A percentile compares a stretch with the other conserved stretches of the same genome.
phyloP scores from a whole-genome alignment of 1,139 yeast genomes.

The Geotrichum phurueaensis region DNA sequence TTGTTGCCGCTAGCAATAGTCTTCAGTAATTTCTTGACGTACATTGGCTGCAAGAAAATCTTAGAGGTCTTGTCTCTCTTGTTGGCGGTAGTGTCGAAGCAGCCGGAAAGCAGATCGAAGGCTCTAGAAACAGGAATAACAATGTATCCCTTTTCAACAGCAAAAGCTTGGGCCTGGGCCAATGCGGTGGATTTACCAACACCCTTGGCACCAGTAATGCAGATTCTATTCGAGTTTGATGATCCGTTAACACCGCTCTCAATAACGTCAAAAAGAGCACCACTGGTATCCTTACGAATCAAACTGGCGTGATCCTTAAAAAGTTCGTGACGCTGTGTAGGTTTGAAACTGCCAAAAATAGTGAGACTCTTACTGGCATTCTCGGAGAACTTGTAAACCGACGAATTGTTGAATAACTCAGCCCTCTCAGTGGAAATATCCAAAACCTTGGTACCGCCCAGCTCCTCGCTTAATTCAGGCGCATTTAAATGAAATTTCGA shows the following conservation, averaged over 20 bases:
- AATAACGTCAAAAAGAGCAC: slow-evolving; percentile 31
- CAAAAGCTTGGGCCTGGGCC: slow-evolving; percentile 65
- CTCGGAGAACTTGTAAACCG: slow-evolving; percentile 25
- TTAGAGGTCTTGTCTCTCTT: slow-evolving; percentile 31
- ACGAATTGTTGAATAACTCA: slow-evolving; percentile 14
- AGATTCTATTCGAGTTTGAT: slow-evolving; percentile 45
- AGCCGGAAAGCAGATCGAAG: slow-evolving; percentile 59
- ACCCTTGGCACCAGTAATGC: slow-evolving; percentile 68
- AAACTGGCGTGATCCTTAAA: slow-evolving; percentile 44
- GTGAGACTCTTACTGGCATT: slow-evolving; percentile 30
- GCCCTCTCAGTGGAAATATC: not conserved
- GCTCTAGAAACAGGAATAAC: slow-evolving; percentile 65
- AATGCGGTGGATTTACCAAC: slow-evolving; percentile 73
- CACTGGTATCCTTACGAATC: slow-evolving; percentile 37
- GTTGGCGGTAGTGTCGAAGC: slow-evolving; percentile 60
- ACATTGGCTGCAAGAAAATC: slow-evolving; percentile 76
- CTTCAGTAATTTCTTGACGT: slow-evolving; percentile 53
- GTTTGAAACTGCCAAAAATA: slow-evolving; percentile 43
- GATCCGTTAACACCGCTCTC: slow-evolving; percentile 24
- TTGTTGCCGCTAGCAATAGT: slow-evolving; percentile 56
- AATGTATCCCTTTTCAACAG: slow-evolving; percentile 46
- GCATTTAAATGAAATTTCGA: slow-evolving; percentile 25
- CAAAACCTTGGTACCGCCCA: slow-evolving; percentile 16
- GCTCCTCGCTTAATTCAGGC: slow-evolving; percentile 22
- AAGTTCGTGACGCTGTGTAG: slow-evolving; percentile 49